A percentile compares a stretch with the other conserved stretches of the same genome.
These are phyloP conservation scores for Cryptococcus floricola DNA, from an alignment of 1,284 basidiomycete genomes.

Conservation along the genomic window DNA sequence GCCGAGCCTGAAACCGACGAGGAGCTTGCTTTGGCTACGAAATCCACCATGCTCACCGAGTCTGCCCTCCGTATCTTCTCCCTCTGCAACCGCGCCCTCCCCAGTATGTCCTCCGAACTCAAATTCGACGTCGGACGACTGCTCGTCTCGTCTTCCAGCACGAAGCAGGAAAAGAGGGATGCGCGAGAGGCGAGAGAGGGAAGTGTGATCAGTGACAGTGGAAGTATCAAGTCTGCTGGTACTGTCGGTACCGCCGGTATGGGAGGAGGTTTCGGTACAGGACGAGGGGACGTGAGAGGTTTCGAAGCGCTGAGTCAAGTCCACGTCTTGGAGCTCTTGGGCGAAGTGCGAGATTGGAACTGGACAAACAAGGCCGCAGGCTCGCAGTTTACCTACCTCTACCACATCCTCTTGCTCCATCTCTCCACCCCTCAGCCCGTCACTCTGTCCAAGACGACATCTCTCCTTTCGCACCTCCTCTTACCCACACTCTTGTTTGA, in stretches of 20 bases:
- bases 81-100: conserved; percentile 75
- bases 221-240: conserved; percentile 28
- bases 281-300: conserved; percentile 50
- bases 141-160: conserved; percentile 56
- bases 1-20: conserved; percentile 41
- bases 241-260: conserved; percentile 47
- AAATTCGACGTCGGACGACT: conserved; percentile 82
- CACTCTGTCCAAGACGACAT: conserved; percentile 57
- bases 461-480: conserved; percentile 62
- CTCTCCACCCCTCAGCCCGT: conserved; percentile 55
- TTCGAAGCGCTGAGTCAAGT: conserved; percentile 66
- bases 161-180: conserved; percentile 42
- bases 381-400: conserved; percentile 54
- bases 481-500: conserved; percentile 73
- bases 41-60: conserved; percentile 65
- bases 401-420: conserved; percentile 65
- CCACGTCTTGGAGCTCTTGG: conserved; percentile 70
- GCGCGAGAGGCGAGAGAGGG: conserved; percentile 42
- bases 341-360: conserved; percentile 68
- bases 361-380: conserved; percentile 65
- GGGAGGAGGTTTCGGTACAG: conserved; percentile 50
- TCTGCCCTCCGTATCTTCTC: conserved; percentile 72
- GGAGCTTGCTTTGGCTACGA: conserved; percentile 24
- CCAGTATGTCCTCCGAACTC: conserved; percentile 68
- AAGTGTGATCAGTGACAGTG: conserved; percentile 43